These are phyloP conservation scores for Arabidopsis hybrid DNA, from an alignment of 441 rosid genomes.

Conservation along the genomic window DNA sequence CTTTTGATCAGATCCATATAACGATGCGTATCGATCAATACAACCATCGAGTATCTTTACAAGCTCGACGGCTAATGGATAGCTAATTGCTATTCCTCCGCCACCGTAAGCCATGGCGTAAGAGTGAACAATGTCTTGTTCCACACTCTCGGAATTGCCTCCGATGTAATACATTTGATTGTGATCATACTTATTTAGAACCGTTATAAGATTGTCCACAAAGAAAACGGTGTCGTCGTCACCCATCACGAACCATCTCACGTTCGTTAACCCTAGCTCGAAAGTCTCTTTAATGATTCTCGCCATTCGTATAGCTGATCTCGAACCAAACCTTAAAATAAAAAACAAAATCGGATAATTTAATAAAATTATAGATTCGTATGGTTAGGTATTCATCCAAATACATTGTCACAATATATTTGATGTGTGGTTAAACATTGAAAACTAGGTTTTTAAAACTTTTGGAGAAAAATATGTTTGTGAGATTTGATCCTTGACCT, in stretches of 20 bases:
- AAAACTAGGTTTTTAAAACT: not conserved
- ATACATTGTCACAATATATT: not conserved
- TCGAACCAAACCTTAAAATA: conserved; percentile 58
- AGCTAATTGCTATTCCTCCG: conserved; percentile 86
- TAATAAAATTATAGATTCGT: not conserved
- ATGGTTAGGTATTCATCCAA: not conserved
- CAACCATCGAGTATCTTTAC: conserved; percentile 73
- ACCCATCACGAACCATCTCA: conserved; percentile 92
- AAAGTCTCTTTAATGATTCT: conserved; percentile 82
- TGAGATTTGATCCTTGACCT: not conserved
- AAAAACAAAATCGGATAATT: not conserved
- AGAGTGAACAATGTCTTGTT: conserved; percentile 69
- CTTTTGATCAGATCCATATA: conserved; percentile 85
- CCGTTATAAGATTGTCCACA: conserved; percentile 65
- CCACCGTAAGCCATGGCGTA: conserved; percentile 90
- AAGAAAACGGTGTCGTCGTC: conserved; percentile 91
- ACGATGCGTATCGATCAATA: conserved; percentile 63
- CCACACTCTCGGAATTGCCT: conserved; percentile 79
- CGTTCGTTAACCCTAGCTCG: conserved; percentile 61
- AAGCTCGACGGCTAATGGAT: conserved; percentile 68
- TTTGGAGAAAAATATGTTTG: not conserved
- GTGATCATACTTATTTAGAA: conserved; percentile 73
- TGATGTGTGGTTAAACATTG: not conserved
- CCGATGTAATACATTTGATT: conserved; percentile 86
- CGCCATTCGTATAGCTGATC: conserved; percentile 79